These are phyloP conservation scores for Paraconiothyrium sp. DNA, from an alignment of 2,329 filamentous ascomycete genomes.

Conservation along the genomic window DNA sequence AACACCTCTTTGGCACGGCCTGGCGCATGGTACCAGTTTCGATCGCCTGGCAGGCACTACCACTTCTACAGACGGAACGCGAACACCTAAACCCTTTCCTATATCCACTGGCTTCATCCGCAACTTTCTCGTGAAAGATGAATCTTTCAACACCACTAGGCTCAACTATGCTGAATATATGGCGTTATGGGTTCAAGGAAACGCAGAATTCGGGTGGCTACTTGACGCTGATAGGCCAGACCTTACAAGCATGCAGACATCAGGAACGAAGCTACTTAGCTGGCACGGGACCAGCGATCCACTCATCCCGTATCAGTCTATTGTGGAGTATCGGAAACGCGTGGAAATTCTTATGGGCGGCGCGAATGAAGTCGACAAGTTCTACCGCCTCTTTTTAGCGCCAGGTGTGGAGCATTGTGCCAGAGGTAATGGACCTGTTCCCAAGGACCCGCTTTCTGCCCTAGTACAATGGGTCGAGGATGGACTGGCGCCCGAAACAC, in stretches of 20 bases:
- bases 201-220: constrained; percentile 33
- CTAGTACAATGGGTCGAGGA: constrained; percentile 44
- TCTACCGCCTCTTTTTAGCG: constrained; percentile 44
- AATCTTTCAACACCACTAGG: constrained; percentile 23
- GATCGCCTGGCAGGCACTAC: constrained; percentile 25
- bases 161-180: constrained; percentile 28
- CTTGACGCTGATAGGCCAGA: constrained; percentile 35
- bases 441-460: constrained; percentile 29
- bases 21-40: constrained; percentile 26
- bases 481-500: constrained; percentile 32
- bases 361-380: constrained; percentile 34
- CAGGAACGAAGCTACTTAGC: constrained; percentile 39
- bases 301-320: constrained; percentile 39
- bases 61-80: constrained; percentile 24
- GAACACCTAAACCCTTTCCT: constrained; percentile 27
- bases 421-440: constrained; percentile 29
- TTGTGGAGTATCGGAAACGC: constrained; percentile 32
- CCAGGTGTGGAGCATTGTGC: constrained; percentile 41
- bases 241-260: constrained; percentile 31
- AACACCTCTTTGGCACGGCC: constrained; percentile 22
- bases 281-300: constrained; percentile 41
- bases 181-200: constrained; percentile 30
- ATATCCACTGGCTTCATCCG: constrained; percentile 33
- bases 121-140: constrained; percentile 27
- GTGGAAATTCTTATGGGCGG: constrained; percentile 39